These are phyloP conservation scores for Immersiporthe knoxdaviesiana DNA, from an alignment of 2,329 filamentous ascomycete genomes.

Conservation along the genomic window DNA sequence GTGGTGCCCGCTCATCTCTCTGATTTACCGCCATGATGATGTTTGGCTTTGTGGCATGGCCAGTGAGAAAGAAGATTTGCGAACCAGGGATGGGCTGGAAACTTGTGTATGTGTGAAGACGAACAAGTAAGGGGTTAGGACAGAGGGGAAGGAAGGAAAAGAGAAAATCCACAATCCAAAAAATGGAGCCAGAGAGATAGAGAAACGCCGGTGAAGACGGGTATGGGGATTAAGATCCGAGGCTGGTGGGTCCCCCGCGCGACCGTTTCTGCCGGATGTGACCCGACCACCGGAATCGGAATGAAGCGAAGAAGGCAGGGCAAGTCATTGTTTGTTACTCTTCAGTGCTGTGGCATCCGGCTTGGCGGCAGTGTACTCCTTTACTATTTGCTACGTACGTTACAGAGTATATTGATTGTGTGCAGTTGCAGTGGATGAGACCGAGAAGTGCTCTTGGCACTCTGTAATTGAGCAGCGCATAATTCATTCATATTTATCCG, in stretches of 20 bases:
- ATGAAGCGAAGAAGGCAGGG: background rate
- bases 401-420: too few relatives aligned
- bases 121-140: background rate
- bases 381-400: too few relatives aligned
- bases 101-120: background rate
- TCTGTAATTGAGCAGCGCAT: too few relatives aligned
- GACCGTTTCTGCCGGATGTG: conserved; percentile 15
- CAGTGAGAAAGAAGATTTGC: background rate
- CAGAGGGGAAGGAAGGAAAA: background rate
- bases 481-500: too few relatives aligned
- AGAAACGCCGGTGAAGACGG: conserved; percentile 12
- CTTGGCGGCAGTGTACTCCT: background rate
- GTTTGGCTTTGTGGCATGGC: background rate
- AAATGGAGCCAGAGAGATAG: background rate
- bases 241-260: conserved; percentile 9
- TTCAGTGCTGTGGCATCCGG: background rate
- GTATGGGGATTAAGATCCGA: background rate
- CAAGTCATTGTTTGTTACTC: background rate
- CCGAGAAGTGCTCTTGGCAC: too few relatives aligned
- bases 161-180: background rate
- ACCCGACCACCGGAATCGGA: conserved; percentile 21
- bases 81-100: background rate
- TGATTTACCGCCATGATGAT: conserved; percentile 22
- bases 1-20: conserved; percentile 28
- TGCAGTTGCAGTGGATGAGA: background rate